Percentiles rank a stretch among this genome's conserved stretches.
Conservation (phyloP, 1,284 basidiomycete genomes). For the Microbotryum saponariae region DNA sequence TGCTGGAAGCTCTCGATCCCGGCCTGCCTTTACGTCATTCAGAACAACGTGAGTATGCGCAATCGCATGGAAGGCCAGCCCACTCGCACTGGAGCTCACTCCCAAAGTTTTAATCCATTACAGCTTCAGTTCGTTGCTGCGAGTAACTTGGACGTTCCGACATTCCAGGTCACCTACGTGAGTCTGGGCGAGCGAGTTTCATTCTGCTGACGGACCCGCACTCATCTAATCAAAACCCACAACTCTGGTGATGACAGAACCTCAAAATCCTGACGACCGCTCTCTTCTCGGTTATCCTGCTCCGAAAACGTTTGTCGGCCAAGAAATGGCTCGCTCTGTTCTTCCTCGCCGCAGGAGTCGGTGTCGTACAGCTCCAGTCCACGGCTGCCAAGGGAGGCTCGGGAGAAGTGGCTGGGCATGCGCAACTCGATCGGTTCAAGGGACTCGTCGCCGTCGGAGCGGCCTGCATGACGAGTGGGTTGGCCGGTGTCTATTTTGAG, state of each 20-base stretch:
- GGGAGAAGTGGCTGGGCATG: conserved; percentile 36
- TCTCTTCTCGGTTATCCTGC: conserved; percentile 78
- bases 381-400: conserved; percentile 11
- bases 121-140: conserved; percentile 83
- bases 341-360: conserved; percentile 82
- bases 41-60: conserved; percentile 58
- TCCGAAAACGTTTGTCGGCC: conserved; percentile 67
- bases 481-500: conserved; percentile 98
- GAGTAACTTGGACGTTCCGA: conserved; percentile 84
- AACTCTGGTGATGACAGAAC: conserved; percentile 4
- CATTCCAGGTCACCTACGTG: conserved; percentile 77
- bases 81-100: too few species aligned
- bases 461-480: conserved; percentile 90
- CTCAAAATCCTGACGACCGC: conserved; percentile 86
- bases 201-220: neutral
- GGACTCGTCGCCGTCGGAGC: conserved; percentile 77
- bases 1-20: conserved; percentile 97
- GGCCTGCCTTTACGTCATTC: conserved; percentile 89
- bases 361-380: conserved; percentile 80
- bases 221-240: neutral
- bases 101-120: neutral
- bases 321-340: conserved; percentile 77
- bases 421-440: conserved; percentile 67
- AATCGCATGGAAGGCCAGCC: neutral
- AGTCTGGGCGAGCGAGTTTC: neutral